Evolutionary conservation across 1,284 basidiomycete genomes (phyloP).

Genomic region (Fomitiporia mediterranea): DNA sequence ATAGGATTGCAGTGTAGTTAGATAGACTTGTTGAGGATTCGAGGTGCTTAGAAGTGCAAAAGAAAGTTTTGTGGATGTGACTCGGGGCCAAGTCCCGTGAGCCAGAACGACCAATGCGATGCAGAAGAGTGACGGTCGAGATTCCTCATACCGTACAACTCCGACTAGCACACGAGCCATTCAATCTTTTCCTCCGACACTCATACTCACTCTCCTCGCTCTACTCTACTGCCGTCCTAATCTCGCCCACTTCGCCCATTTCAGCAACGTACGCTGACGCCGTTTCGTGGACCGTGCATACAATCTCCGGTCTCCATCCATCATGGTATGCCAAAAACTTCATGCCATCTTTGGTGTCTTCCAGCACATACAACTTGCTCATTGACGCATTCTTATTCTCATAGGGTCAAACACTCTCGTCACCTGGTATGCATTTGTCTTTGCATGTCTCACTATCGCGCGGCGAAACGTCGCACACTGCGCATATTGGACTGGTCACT

Average conservation of each 20-base stretch:
- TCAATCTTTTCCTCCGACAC: neutral
- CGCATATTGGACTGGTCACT: neutral
- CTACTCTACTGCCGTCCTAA: neutral
- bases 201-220: neutral
- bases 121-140: too few relatives aligned
- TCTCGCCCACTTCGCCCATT: neutral
- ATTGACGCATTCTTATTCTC: neutral
- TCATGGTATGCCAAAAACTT: slow-evolving; percentile 20
- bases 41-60: neutral
- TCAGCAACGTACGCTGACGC: neutral
- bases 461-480: neutral
- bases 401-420: slow-evolving; percentile 72
- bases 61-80: neutral
- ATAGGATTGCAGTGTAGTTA: neutral
- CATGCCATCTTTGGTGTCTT: too few relatives aligned
- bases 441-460: neutral
- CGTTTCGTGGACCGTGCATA: slow-evolving; percentile 1
- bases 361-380: neutral
- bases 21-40: neutral
- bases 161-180: slow-evolving; percentile 10
- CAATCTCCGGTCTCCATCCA: neutral
- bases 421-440: slow-evolving; percentile 43
- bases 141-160: neutral
- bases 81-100: slow-evolving; percentile 1
- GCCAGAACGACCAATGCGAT: neutral